phyloP scores from a whole-genome alignment of 2,329 filamentous ascomycete species.

The Sporothrix brasiliensis region DNA sequence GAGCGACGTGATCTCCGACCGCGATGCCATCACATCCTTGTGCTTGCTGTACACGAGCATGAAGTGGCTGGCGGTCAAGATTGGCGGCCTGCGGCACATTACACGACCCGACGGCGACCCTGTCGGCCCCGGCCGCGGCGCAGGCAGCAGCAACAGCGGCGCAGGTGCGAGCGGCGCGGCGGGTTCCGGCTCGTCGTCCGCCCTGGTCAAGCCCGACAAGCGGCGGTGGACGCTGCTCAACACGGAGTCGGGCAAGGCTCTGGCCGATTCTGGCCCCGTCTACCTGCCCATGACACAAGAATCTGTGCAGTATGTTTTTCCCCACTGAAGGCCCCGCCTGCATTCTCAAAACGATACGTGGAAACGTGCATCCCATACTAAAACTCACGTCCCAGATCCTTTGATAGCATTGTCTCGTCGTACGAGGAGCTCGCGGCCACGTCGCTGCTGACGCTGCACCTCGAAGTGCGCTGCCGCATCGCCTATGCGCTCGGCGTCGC shows the following conservation, averaged over 20 bases:
- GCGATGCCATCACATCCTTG: conserved; percentile 80
- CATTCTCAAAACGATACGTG: too few species aligned
- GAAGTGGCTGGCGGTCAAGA: conserved; percentile 92
- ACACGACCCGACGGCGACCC: conserved; percentile 66
- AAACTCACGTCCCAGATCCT: conserved; percentile 57
- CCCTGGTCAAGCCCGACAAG: conserved; percentile 62
- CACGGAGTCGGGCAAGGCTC: conserved; percentile 61
- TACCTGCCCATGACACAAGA: conserved; percentile 87
- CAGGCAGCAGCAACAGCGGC: conserved; percentile 1
- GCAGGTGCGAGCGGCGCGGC: not conserved
- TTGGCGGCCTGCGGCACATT: conserved; percentile 79
- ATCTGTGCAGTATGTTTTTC: conserved; percentile 65
- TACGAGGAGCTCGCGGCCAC: conserved; percentile 79
- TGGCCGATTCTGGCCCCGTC: conserved; percentile 66
- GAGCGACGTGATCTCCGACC: conserved; percentile 85
- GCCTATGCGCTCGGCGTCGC: conserved; percentile 73
- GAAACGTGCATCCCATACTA: not conserved
- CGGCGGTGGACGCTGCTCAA: conserved; percentile 75
- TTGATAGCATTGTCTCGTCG: conserved; percentile 82
- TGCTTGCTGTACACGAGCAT: conserved; percentile 95
- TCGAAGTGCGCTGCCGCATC: conserved; percentile 84
- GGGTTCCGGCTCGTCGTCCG: conserved; percentile 41
- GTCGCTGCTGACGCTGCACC: conserved; percentile 81
- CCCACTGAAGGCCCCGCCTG: not conserved
- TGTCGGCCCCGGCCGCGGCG: conserved; percentile 49